phyloP scores from a whole-genome alignment of 1,284 basidiomycete species.

The Athelia sp. region DNA sequence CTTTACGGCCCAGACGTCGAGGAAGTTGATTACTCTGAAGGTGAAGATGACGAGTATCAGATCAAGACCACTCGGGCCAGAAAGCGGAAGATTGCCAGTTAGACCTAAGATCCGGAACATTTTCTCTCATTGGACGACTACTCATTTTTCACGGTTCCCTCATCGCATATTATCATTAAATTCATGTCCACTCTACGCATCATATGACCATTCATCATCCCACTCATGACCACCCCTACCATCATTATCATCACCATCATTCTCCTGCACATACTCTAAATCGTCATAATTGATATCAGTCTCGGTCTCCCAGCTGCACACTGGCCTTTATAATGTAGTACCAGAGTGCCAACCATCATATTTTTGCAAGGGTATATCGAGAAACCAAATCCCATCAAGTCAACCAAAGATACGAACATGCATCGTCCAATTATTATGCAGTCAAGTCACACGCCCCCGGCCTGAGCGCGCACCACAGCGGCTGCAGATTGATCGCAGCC shows the following conservation, averaged over 20 bases:
- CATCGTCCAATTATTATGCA: too few species aligned
- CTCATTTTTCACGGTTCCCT: too few species aligned
- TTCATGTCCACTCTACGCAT: not conserved
- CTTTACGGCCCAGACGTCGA: conserved; percentile 36
- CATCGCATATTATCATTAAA: not conserved
- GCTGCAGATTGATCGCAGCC: conserved; percentile 57
- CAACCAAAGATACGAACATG: too few species aligned
- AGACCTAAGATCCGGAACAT: not conserved
- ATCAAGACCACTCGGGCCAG: conserved; percentile 10
- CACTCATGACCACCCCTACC: too few species aligned
- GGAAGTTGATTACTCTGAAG: conserved; percentile 37
- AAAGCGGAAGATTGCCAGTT: conserved; percentile 22
- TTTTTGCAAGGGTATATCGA: too few species aligned
- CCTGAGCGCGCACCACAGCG: conserved; percentile 67
- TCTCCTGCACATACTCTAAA: too few species aligned
- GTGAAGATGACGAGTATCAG: conserved; percentile 46
- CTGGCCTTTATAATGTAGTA: too few species aligned
- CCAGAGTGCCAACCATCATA: too few species aligned
- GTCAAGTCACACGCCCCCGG: conserved; percentile 45
- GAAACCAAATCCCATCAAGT: too few species aligned
- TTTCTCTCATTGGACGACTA: not conserved
- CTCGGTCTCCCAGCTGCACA: too few species aligned
- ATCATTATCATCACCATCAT: too few species aligned
- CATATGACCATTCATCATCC: too few species aligned
- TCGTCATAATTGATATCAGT: not conserved